These are phyloP conservation scores for Sphaerostilbella broomeana DNA, from an alignment of 2,329 filamentous ascomycete species.

Conservation along the genomic window DNA sequence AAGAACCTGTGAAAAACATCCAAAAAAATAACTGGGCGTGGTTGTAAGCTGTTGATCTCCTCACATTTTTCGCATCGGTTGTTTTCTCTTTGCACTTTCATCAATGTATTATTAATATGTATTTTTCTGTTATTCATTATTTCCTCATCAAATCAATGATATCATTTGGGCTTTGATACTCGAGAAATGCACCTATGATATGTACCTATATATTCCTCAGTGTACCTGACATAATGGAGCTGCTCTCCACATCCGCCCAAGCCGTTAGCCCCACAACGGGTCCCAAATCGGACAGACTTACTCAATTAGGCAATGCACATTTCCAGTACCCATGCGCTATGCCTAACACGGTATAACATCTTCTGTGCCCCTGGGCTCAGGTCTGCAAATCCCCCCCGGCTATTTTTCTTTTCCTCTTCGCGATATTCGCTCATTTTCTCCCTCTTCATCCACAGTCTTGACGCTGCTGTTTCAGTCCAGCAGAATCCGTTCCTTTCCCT, in stretches of 20 bases:
- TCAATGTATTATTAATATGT: not conserved
- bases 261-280: no score
- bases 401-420: not conserved
- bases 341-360: no score
- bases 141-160: not conserved
- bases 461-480: not conserved
- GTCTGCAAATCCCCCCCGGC: slow-evolving; percentile 11
- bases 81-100: not conserved
- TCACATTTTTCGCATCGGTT: not conserved
- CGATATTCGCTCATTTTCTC: not conserved
- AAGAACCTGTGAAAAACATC: not conserved
- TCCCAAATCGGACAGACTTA: no score
- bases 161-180: no score
- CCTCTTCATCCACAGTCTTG: not conserved
- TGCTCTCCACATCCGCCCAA: no score
- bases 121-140: not conserved
- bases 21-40: slow-evolving; percentile 4
- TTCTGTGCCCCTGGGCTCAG: no score
- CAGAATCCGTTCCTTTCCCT: not conserved
- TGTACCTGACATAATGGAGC: not conserved
- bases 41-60: no score
- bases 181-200: no score
- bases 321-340: no score
- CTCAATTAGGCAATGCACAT: no score
- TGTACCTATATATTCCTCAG: no score